Conservation (phyloP, 164 flowering plant species). For the Tetrastigma voinierianum region DNA sequence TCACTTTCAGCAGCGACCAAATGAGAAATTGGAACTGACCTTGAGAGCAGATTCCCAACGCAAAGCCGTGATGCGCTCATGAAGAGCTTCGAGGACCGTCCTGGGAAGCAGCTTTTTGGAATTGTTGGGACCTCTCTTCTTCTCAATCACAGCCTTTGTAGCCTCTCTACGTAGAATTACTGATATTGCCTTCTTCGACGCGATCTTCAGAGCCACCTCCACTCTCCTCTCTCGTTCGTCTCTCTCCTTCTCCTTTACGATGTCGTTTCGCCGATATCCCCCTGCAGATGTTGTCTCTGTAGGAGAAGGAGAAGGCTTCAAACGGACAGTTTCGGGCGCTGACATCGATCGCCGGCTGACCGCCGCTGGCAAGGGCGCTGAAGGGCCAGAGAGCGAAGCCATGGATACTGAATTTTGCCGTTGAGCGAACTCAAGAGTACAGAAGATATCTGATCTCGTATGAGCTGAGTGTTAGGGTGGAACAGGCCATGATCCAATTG, state of each 20-base stretch:
- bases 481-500: too few species aligned
- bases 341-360: constrained; percentile 6
- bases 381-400: constrained; percentile 17
- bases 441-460: too few species aligned
- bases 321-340: not conserved
- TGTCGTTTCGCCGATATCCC: not conserved
- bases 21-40: constrained; percentile 29
- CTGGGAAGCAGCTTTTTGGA: constrained; percentile 73
- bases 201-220: constrained; percentile 74
- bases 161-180: constrained; percentile 81
- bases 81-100: constrained; percentile 92
- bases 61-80: constrained; percentile 80
- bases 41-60: constrained; percentile 97
- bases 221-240: constrained; percentile 64
- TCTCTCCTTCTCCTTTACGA: constrained; percentile 28
- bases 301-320: constrained; percentile 6
- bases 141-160: constrained; percentile 84
- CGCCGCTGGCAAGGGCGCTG: constrained; percentile 13
- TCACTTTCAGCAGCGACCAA: too few species aligned
- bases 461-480: too few species aligned
- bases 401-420: not conserved
- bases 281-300: constrained; percentile 3
- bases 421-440: too few species aligned
- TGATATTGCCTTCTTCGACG: constrained; percentile 84
- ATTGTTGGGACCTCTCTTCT: constrained; percentile 58